Conservation (phyloP, 2,329 filamentous ascomycete species). For the Paecilomyces dactylethromorphus region DNA sequence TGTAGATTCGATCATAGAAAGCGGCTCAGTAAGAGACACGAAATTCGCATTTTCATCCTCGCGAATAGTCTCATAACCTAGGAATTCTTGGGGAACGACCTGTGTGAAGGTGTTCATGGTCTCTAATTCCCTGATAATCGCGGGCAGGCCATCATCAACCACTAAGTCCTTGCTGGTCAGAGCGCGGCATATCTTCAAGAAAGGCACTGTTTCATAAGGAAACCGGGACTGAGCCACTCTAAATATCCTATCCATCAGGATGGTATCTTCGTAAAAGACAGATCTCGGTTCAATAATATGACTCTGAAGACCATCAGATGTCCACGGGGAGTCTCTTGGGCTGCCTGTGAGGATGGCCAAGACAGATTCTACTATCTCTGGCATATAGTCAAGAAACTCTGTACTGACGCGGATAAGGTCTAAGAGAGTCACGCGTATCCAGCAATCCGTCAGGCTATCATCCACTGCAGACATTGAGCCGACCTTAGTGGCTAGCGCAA, state of each 20-base stretch:
- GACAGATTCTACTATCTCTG: conserved; percentile 61
- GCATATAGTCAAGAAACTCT: conserved; percentile 63
- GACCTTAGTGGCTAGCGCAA: conserved; percentile 37
- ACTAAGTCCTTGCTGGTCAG: conserved; percentile 47
- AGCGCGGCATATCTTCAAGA: conserved; percentile 64
- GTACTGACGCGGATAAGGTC: conserved; percentile 65
- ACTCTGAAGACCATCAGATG: conserved; percentile 9
- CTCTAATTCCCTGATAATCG: conserved; percentile 59
- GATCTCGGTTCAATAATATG: conserved; percentile 33
- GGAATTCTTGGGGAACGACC: conserved; percentile 63
- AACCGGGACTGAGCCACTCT: conserved; percentile 68
- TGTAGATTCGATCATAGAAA: conserved; percentile 42
- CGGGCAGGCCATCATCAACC: conserved; percentile 41
- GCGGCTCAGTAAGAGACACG: conserved; percentile 57
- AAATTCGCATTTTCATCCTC: conserved; percentile 83
- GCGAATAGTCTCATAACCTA: conserved; percentile 67
- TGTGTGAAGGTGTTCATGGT: conserved; percentile 71
- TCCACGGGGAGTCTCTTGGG: conserved; percentile 12
- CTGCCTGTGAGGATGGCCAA: conserved; percentile 55
- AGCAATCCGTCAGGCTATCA: conserved; percentile 52
- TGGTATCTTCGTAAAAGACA: conserved; percentile 51
- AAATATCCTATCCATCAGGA: conserved; percentile 55
- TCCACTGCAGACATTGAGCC: conserved; percentile 43
- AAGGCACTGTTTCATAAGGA: conserved; percentile 77
- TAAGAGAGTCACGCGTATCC: conserved; percentile 59